Evolutionary conservation across 805 yeast genomes (phyloP).

Genomic region (Kluyveromyces lactis): DNA sequence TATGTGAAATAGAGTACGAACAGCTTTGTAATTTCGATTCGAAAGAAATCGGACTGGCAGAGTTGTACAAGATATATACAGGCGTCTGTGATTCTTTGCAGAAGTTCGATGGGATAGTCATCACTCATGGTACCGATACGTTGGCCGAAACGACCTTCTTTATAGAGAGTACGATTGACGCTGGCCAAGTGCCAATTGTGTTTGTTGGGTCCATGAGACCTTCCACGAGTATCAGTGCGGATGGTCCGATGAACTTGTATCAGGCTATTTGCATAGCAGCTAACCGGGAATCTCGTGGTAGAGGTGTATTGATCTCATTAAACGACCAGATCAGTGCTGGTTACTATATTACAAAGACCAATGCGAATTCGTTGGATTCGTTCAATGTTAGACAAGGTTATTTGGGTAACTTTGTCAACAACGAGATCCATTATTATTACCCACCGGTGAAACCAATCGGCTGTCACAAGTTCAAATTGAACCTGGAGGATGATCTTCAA

Average conservation of each 20-base stretch:
- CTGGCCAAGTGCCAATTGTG: conserved; percentile 49
- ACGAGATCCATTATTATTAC: conserved; percentile 54
- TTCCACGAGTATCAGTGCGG: conserved; percentile 59
- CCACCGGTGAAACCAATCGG: conserved; percentile 56
- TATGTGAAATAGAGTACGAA: conserved; percentile 52
- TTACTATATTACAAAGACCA: conserved; percentile 59
- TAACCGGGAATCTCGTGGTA: conserved; percentile 37
- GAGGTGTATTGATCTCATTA: conserved; percentile 57
- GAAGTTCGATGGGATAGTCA: conserved; percentile 49
- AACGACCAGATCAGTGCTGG: conserved; percentile 67
- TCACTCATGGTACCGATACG: conserved; percentile 68
- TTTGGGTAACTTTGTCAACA: conserved; percentile 60
- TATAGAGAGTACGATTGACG: conserved; percentile 39
- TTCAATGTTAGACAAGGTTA: conserved; percentile 67
- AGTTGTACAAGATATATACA: conserved; percentile 38
- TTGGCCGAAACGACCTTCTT: conserved; percentile 62
- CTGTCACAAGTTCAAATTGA: conserved; percentile 34
- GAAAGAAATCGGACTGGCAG: conserved; percentile 42
- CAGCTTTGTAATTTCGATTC: conserved; percentile 58
- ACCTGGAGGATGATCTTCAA: conserved; percentile 14
- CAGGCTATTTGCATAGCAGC: conserved; percentile 63
- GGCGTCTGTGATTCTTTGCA: conserved; percentile 39
- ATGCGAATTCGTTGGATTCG: conserved; percentile 63
- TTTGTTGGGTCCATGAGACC: conserved; percentile 74
- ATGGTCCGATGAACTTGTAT: conserved; percentile 65